phyloP scores from a whole-genome alignment of 345 rosid genomes.

The Salix exigua region DNA sequence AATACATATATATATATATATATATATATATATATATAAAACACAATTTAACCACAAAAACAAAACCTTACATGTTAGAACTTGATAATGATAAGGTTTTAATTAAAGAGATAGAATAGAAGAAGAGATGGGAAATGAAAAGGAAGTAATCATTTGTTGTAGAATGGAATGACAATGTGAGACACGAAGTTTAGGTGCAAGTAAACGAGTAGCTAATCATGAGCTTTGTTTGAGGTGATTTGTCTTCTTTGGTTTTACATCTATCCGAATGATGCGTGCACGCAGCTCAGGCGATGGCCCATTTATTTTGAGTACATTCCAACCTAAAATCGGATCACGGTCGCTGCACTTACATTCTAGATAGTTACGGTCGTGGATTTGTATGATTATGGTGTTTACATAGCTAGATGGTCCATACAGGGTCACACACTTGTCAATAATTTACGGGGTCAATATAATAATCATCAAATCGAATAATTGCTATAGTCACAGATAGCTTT shows the following conservation, averaged over 20 bases:
- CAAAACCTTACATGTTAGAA: not conserved
- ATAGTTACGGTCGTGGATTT: not conserved
- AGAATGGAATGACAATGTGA: not conserved
- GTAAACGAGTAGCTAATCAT: not conserved
- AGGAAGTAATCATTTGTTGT: not conserved
- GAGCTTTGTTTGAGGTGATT: not conserved
- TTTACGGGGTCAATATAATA: not conserved
- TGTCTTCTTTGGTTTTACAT: not conserved
- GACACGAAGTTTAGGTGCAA: not conserved
- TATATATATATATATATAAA: no score
- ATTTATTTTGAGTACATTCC: not conserved
- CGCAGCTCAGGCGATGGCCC: not conserved
- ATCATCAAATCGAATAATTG: not conserved
- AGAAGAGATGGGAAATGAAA: not conserved
- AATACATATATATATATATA: no score
- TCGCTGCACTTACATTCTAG: not conserved
- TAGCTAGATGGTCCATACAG: not conserved
- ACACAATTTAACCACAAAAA: no score
- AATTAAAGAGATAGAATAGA: not conserved
- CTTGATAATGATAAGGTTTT: not conserved
- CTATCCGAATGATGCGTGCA: not conserved
- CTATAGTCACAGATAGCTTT: not conserved
- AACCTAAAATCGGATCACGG: not conserved
- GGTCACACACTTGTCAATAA: not conserved
- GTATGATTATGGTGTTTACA: not conserved